These are phyloP conservation scores for Lipomyces yamanashiensis DNA, from an alignment of 805 yeast genomes.

Conservation along the genomic window DNA sequence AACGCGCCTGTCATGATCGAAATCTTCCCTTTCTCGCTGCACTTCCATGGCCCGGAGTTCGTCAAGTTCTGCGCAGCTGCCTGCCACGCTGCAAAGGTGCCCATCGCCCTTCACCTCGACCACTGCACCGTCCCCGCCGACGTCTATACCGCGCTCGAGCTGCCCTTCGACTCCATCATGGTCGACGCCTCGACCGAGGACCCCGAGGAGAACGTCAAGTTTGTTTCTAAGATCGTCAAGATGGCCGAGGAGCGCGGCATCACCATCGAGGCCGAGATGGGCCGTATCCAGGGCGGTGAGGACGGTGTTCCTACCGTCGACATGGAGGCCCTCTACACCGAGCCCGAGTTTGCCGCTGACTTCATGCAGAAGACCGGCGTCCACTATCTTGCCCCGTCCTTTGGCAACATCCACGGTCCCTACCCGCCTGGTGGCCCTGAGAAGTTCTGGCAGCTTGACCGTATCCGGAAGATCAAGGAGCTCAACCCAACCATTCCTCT, in stretches of 20 bases:
- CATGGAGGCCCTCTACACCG: slow-evolving; percentile 46
- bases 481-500: slow-evolving; percentile 38
- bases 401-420: slow-evolving; percentile 50
- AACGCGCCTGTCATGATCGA: slow-evolving; percentile 46
- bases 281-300: slow-evolving; percentile 49
- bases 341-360: slow-evolving; percentile 45
- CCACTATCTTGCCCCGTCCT: slow-evolving; percentile 48
- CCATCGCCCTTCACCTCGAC: slow-evolving; percentile 48
- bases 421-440: slow-evolving; percentile 47
- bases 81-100: slow-evolving; percentile 45
- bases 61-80: slow-evolving; percentile 42
- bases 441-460: slow-evolving; percentile 42
- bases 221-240: slow-evolving; percentile 44
- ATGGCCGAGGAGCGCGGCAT: slow-evolving; percentile 43
- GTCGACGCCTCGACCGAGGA: slow-evolving; percentile 49
- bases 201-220: slow-evolving; percentile 45
- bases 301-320: slow-evolving; percentile 46
- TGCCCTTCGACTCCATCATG: slow-evolving; percentile 50
- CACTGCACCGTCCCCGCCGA: slow-evolving; percentile 46
- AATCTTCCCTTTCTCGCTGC: slow-evolving; percentile 49
- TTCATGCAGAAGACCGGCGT: slow-evolving; percentile 46
- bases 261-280: slow-evolving; percentile 50
- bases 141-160: slow-evolving; percentile 44
- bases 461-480: slow-evolving; percentile 35
- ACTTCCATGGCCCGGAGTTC: slow-evolving; percentile 45